Percentiles rank a stretch among this genome's conserved stretches.
These are phyloP conservation scores for Fraxinus cuspidata DNA, from an alignment of 257 asterid genomes.

Conservation along the genomic window DNA sequence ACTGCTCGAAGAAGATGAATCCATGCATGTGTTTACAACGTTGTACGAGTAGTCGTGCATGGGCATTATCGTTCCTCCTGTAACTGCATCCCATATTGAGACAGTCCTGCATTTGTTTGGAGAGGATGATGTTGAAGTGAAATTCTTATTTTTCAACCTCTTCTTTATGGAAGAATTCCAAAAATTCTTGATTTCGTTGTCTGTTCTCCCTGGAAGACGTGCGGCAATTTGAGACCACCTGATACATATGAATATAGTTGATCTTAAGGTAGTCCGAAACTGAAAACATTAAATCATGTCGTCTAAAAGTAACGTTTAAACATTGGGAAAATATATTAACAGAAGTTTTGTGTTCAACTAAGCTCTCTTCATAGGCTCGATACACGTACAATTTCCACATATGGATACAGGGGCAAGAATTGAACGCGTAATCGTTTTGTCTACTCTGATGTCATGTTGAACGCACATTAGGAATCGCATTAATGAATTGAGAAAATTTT, in stretches of 20 bases:
- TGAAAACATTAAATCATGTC: neutral
- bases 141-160: slow-evolving; percentile 47
- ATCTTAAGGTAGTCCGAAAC: neutral
- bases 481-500: too few species aligned
- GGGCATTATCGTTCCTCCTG: slow-evolving; percentile 28
- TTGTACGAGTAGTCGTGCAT: slow-evolving; percentile 63
- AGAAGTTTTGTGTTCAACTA: too few species aligned
- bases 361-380: too few species aligned
- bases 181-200: slow-evolving; percentile 87
- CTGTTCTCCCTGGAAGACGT: slow-evolving; percentile 88
- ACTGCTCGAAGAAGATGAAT: slow-evolving; percentile 42
- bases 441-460: too few species aligned
- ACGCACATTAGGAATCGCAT: too few species aligned
- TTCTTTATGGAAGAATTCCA: slow-evolving; percentile 91
- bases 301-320: neutral
- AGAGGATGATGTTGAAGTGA: slow-evolving; percentile 32
- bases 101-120: slow-evolving; percentile 52
- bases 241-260: slow-evolving; percentile 7
- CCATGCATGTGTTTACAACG: slow-evolving; percentile 48
- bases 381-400: too few species aligned
- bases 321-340: too few species aligned
- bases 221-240: slow-evolving; percentile 99
- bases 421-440: too few species aligned
- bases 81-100: slow-evolving; percentile 33
- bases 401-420: too few species aligned